Percentiles rank a stretch among this genome's conserved stretches.
phyloP scores from a whole-genome alignment of 345 rosid genomes.

The Pugionium dolabratum region DNA sequence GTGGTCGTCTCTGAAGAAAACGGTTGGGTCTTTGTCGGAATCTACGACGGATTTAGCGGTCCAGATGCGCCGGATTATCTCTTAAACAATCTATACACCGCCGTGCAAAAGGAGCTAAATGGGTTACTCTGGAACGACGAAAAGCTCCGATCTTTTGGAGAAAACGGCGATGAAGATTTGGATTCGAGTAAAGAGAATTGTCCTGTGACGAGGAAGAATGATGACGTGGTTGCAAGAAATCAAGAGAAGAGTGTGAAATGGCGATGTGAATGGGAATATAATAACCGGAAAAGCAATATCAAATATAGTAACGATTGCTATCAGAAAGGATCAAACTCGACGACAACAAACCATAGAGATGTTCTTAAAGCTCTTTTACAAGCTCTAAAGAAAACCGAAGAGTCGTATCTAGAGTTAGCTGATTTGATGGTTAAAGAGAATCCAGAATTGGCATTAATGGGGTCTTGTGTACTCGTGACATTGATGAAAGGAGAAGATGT shows the following conservation, averaged over 20 bases:
- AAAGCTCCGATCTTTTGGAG: slow-evolving; percentile 10
- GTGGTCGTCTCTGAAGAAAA: slow-evolving; percentile 81
- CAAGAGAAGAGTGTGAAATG: slow-evolving; percentile 49
- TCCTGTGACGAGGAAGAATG: background rate
- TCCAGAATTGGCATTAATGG: slow-evolving; percentile 90
- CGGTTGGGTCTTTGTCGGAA: slow-evolving; percentile 89
- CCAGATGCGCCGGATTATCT: slow-evolving; percentile 94
- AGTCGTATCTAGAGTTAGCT: slow-evolving; percentile 58
- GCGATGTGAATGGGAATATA: slow-evolving; percentile 37
- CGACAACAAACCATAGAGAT: slow-evolving; percentile 49
- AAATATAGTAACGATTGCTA: slow-evolving; percentile 15
- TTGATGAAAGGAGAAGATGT: slow-evolving; percentile 92
- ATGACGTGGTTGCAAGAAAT: slow-evolving; percentile 37
- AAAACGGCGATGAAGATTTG: slow-evolving; percentile 8
- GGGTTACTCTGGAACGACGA: slow-evolving; percentile 61
- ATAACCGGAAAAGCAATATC: background rate
- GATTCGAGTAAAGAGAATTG: slow-evolving; percentile 24
- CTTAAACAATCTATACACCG: slow-evolving; percentile 59
- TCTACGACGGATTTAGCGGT: slow-evolving; percentile 41
- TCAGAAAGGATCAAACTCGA: slow-evolving; percentile 30
- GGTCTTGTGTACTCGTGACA: slow-evolving; percentile 90
- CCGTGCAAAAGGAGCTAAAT: slow-evolving; percentile 70
- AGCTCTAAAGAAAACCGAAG: slow-evolving; percentile 80
- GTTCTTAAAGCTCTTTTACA: slow-evolving; percentile 65
- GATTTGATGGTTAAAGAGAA: slow-evolving; percentile 71